A percentile compares a stretch with the other conserved stretches of the same genome.
Conservation (phyloP, 805 yeast species). For the Wickerhamomyces subpelliculosus region DNA sequence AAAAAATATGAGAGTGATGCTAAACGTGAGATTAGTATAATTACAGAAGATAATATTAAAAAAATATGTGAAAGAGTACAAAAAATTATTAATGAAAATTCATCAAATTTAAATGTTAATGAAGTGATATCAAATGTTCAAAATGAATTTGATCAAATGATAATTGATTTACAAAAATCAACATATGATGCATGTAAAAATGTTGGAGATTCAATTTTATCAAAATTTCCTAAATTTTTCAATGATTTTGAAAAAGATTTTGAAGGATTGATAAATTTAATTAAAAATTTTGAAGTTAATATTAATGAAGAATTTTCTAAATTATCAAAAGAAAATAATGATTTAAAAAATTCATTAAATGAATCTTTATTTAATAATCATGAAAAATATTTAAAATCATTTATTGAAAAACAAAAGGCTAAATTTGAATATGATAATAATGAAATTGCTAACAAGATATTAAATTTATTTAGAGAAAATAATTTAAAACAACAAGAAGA, state of each 20-base stretch:
- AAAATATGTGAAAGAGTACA: constrained; percentile 3
- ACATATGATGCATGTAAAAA: constrained; percentile 17
- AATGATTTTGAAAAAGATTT: constrained; percentile 13
- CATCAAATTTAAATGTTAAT: background rate
- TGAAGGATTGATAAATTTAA: constrained; percentile 4
- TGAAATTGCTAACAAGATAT: constrained; percentile 10
- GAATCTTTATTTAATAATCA: constrained; percentile 20
- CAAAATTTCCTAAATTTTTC: constrained; percentile 17
- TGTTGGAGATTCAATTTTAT: constrained; percentile 15
- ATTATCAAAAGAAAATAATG: constrained; percentile 20
- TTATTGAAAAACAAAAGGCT: constrained; percentile 8
- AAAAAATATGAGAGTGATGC: constrained; percentile 17
- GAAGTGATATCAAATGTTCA: constrained; percentile 7
- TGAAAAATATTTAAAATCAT: constrained; percentile 9
- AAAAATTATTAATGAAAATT: background rate
- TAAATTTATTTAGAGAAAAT: constrained; percentile 14
- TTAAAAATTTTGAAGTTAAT: constrained; percentile 5
- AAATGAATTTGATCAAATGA: constrained; percentile 8
- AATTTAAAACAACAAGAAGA: constrained; percentile 12
- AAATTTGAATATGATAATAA: constrained; percentile 17
- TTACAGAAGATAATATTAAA: constrained; percentile 8
- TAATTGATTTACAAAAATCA: constrained; percentile 10
- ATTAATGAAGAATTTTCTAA: constrained; percentile 15
- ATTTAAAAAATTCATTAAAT: constrained; percentile 11
- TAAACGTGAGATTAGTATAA: constrained; percentile 8